Percentiles rank a stretch among this genome's conserved stretches.
These are phyloP conservation scores for Aspergillus arachidicola DNA, from an alignment of 2,329 filamentous ascomycete species.

Conservation along the genomic window DNA sequence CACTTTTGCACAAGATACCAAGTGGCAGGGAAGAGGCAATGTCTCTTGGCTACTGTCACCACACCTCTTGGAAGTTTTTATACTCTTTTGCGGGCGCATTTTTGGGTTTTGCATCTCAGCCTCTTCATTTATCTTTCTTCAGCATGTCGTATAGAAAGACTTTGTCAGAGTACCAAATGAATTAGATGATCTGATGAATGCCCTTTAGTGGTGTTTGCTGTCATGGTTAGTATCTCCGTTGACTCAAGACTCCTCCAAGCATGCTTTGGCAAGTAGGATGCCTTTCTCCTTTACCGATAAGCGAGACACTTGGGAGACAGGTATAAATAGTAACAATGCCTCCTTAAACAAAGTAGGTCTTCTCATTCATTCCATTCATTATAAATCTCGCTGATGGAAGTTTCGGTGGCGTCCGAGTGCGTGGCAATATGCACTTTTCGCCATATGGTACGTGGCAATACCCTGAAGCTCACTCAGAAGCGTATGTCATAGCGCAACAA, in stretches of 20 bases:
- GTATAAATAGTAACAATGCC: not conserved
- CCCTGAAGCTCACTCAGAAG: not conserved
- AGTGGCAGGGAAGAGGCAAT: not conserved
- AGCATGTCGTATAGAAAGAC: not conserved
- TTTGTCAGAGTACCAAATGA: not conserved
- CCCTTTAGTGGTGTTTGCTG: not conserved
- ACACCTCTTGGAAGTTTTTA: slow-evolving; percentile 5
- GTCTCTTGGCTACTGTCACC: not conserved
- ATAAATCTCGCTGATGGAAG: not conserved
- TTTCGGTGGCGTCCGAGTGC: slow-evolving; percentile 1
- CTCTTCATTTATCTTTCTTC: slow-evolving; percentile 12
- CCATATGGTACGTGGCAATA: not conserved
- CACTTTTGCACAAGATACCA: slow-evolving; percentile 2
- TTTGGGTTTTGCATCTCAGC: slow-evolving; percentile 21
- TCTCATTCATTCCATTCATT: not conserved
- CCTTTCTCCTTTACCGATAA: not conserved
- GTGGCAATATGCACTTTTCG: slow-evolving; percentile 5
- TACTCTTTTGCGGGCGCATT: slow-evolving; percentile 21
- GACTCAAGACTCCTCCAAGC: not conserved
- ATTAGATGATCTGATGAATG: not conserved
- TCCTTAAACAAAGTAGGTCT: not conserved
- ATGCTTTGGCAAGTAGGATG: not conserved
- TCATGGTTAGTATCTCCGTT: not conserved
- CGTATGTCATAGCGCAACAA: slow-evolving; percentile 4
- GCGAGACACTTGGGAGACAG: not conserved